Evolutionary conservation across 139 green algal genomes (phyloP), one percentile per base, ranked within the genome.

Genomic region (Volvox reticuliferus): DNA sequence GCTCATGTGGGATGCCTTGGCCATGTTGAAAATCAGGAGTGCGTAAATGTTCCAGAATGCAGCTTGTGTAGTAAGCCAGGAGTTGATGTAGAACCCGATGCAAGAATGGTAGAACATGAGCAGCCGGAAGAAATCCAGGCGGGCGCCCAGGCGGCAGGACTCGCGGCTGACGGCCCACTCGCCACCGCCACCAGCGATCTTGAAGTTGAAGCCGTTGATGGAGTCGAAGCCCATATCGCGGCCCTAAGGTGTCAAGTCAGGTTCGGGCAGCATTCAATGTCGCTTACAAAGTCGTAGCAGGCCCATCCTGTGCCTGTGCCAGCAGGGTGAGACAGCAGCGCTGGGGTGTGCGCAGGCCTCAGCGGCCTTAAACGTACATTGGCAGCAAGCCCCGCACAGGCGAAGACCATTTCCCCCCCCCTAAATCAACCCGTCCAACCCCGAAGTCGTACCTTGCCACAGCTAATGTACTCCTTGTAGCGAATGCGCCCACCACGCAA

Each of bases 141-240:
- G 89, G 22, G 94, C 95, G 84, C 91, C 93, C 84, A 99, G 91
- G 75, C 97, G 96, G 80, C 88, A 80, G 61, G 98, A 85, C 86
- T 98, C 97, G 6, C 97, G 92, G 2, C 93, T 96, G 44, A 98
- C 94, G 12, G 96, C 89, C 91, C 97, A 95, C 93, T 98, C 96
- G 61, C 97, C 97, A 37, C 97, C 97, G 87, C 97, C 96, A 30
- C 73, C 68, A 80, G 83, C 55, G 35, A 97, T 94, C 94, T 98
- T 99, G 88, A 92, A 93, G 94, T 99, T 97, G 71, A 99, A 99
- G n/a, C 86, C 90, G 87, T 97, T 96, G 91, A 99, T 98, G 67
- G 96, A 97, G 68, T 97, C 97, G 71, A 99, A 97, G 65, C 96
- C 96, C 95, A 99, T 97, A 93, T 99, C 97, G 36, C 97, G 93